These are phyloP conservation scores for Gnaphalium uliginosum DNA, from an alignment of 129 eudicot genomes.

Conservation along the genomic window DNA sequence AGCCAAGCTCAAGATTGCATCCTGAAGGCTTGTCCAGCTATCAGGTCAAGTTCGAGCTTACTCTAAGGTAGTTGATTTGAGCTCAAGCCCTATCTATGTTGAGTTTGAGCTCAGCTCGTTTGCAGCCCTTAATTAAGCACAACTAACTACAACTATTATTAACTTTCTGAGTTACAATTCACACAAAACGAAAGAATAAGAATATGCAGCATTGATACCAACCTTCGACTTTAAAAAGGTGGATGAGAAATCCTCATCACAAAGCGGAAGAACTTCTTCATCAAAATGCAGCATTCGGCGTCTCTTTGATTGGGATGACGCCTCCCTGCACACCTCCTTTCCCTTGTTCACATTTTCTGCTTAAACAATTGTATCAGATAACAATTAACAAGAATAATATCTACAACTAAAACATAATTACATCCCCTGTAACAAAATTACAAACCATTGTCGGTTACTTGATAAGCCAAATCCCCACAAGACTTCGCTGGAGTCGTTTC, in stretches of 20 bases:
- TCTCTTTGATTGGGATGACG: constrained; percentile 70
- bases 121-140: background rate
- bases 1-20: too few relatives aligned
- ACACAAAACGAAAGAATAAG: background rate
- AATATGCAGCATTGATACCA: constrained; percentile 12
- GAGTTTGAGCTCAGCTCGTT: background rate
- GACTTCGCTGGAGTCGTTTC: constrained; percentile 77
- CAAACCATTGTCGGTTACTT: constrained; percentile 43
- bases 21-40: background rate
- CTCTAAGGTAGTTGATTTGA: background rate
- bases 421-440: background rate
- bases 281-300: constrained; percentile 85
- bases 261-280: constrained; percentile 51
- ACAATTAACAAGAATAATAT: background rate
- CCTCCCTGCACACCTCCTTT: constrained; percentile 44
- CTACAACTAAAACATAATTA: background rate
- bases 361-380: constrained; percentile 10
- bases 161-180: background rate
- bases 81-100: background rate
- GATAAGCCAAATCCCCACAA: constrained; percentile 72
- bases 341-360: constrained; percentile 57
- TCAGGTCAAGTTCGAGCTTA: background rate
- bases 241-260: constrained; percentile 53
- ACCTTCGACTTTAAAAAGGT: constrained; percentile 75
- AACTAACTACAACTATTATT: background rate